Evolutionary conservation across 179 eudicot species (phyloP), one percentile per base, ranked within the genome.

Genomic region (Dionaea muscipula): DNA sequence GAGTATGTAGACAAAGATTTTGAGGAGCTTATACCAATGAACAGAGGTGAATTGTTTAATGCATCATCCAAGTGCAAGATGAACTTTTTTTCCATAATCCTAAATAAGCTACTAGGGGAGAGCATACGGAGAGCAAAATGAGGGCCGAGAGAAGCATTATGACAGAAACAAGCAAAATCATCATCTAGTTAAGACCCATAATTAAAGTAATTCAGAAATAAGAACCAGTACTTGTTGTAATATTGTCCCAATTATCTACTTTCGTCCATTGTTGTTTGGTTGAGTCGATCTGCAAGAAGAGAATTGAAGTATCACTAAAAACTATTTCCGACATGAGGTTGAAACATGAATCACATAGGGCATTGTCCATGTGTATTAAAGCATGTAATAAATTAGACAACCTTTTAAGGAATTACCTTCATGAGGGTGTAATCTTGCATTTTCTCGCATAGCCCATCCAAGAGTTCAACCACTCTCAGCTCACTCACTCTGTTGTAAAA

Each of bases 371-470:
- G 11, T 2, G 11, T 2, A 10, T 8, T 14, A 38, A n/a, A 38
- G 3, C 41, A 38, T 0, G 0, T 10, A 13, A 38, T n/a, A 38
- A 38, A 13, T 10, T 38, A 3, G 16, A 4, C 2, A 38, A n/a
- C 2, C 41, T 10, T 14, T 14, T 10, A 7, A n/a, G 35, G 44
- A 45, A 43, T 62, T 70, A 81, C 99, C 96, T 82, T 78, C 67
- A 69, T 53, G 53, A 82, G 81, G 24, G 94, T 91, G 70, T 91
- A 91, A 54, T 82, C 96, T 71, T 80, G 96, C 99, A 91, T 91
- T 73, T 84, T 91, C 20, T 91, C 86, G 67, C 99, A 91, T 49
- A 91, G 93, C 47, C 94, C 96, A 70, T 87, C 99, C 61, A 91
- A 74, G 68, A 91, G 99, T 38, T 91, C 99, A 56, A 88, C 96